Percentiles rank a stretch among this genome's conserved stretches.
phyloP scores from a whole-genome alignment of 225 moss, liverwort and hornwort species.

The Marchantia polymorpha region DNA sequence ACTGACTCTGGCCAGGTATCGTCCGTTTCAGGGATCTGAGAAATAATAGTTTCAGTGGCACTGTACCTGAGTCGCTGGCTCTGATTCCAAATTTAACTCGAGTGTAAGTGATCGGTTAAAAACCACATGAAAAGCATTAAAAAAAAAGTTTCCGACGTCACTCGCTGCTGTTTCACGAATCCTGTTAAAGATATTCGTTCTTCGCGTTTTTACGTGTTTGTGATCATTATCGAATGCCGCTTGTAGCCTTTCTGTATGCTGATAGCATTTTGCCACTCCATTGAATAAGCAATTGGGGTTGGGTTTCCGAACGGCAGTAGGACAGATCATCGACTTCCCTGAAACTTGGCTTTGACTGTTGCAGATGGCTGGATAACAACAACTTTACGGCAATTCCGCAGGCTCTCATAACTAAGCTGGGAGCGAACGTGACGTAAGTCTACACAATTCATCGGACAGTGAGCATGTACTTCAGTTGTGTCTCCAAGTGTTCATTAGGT shows the following conservation, averaged over 20 bases:
- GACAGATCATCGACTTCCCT: no score
- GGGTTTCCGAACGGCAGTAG: no score
- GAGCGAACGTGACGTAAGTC: conserved; percentile 7
- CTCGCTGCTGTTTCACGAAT: no score
- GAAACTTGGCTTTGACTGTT: background rate
- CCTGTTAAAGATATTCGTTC: background rate
- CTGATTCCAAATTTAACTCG: no score
- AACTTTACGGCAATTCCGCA: background rate
- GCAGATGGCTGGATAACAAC: conserved; percentile 12
- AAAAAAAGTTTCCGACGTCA: no score
- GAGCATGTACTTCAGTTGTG: background rate
- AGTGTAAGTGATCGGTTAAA: no score
- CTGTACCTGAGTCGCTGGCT: conserved; percentile 2
- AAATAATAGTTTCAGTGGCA: conserved; percentile 11
- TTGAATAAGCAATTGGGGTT: no score
- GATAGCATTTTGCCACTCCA: background rate
- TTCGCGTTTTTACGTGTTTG: no score
- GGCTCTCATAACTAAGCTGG: background rate
- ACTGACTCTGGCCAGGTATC: background rate
- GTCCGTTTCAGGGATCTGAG: conserved; percentile 13
- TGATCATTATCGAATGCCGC: no score
- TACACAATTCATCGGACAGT: background rate
- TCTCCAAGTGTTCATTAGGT: background rate
- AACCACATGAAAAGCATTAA: no score
- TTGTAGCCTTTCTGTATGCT: background rate